Conservation (phyloP, 2,329 filamentous ascomycete genomes). For the Aspergillus tamarii region DNA sequence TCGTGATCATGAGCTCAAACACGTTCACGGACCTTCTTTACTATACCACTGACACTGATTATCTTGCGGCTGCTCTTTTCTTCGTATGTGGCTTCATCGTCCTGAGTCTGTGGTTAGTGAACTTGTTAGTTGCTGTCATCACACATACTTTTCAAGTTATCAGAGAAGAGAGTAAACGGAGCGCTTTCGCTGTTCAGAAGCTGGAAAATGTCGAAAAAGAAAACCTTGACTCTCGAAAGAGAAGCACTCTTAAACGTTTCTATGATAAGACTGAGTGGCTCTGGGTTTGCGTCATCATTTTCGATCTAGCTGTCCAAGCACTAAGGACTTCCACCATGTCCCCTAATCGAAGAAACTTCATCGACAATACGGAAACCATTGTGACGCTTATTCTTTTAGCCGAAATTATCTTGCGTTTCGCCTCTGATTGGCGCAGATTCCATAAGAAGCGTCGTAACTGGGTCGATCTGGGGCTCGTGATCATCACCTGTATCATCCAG, state of each 20-base stretch:
- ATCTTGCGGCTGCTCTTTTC: constrained; percentile 80
- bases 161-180: constrained; percentile 90
- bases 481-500: constrained; percentile 83
- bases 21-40: constrained; percentile 96
- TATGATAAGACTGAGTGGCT: constrained; percentile 75
- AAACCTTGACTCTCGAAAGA: constrained; percentile 32
- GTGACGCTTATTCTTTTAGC: constrained; percentile 78
- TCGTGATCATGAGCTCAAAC: constrained; percentile 98
- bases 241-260: constrained; percentile 63
- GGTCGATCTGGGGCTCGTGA: constrained; percentile 76
- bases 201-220: constrained; percentile 53
- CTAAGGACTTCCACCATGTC: constrained; percentile 78
- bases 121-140: constrained; percentile 92
- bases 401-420: constrained; percentile 81
- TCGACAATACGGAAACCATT: constrained; percentile 71
- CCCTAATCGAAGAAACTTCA: constrained; percentile 61
- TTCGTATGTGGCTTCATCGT: constrained; percentile 77
- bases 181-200: constrained; percentile 83
- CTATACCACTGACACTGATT: constrained; percentile 88
- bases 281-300: constrained; percentile 81
- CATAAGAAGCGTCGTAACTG: constrained; percentile 73
- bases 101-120: constrained; percentile 94
- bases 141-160: constrained; percentile 99
- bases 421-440: constrained; percentile 79
- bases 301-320: constrained; percentile 77